Evolutionary conservation across 148 eudicot genomes (phyloP).

Genomic region (Diospyros kaki): DNA sequence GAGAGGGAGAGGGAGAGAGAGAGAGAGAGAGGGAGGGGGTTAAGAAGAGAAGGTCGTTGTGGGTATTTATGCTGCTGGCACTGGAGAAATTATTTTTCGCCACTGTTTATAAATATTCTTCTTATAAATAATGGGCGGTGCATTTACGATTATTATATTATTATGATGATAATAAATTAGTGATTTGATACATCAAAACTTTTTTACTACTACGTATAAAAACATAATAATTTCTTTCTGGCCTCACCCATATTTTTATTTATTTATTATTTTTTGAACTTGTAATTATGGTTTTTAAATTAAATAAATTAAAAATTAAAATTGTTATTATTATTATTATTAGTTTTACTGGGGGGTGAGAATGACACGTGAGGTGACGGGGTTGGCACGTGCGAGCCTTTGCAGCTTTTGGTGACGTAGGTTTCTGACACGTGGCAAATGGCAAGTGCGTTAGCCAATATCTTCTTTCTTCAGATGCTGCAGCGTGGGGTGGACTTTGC

Average conservation of each 20-base stretch:
- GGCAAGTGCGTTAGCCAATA: constrained; percentile 12
- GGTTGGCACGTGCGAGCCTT: constrained; percentile 16
- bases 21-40: neutral
- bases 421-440: constrained; percentile 18
- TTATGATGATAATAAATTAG: too few relatives aligned
- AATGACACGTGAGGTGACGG: constrained; percentile 18
- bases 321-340: neutral
- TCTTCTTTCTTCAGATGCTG: constrained; percentile 10
- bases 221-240: too few relatives aligned
- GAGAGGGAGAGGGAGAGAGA: neutral
- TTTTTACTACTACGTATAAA: too few relatives aligned
- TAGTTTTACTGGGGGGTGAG: neutral
- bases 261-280: neutral
- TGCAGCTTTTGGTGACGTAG: constrained; percentile 15
- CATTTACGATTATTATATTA: too few relatives aligned
- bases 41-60: constrained; percentile 7
- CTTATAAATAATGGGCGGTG: too few relatives aligned
- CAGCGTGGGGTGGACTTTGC: constrained; percentile 9
- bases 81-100: constrained; percentile 3
- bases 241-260: too few relatives aligned
- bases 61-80: constrained; percentile 20
- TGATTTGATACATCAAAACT: too few relatives aligned
- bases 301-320: neutral
- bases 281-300: neutral
- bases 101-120: too few relatives aligned